These are phyloP conservation scores for Penicillium sp. DNA, from an alignment of 2,329 filamentous ascomycete species.

Conservation along the genomic window DNA sequence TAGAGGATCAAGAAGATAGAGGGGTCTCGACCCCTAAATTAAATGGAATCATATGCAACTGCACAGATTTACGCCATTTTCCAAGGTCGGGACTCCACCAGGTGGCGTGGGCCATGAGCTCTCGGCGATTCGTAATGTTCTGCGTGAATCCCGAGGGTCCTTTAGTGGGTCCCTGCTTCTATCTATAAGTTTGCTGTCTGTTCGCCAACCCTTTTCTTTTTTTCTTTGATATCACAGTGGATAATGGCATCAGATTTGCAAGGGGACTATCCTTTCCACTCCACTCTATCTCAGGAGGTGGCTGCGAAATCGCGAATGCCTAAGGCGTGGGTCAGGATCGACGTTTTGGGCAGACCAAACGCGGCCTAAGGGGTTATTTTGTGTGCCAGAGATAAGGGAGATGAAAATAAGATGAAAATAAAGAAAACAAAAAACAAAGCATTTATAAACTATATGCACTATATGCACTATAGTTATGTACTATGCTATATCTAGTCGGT, in stretches of 20 bases:
- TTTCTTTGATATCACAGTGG: neutral
- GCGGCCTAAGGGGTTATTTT: constrained; percentile 1
- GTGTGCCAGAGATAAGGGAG: neutral
- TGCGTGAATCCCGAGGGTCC: neutral
- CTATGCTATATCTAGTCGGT: neutral
- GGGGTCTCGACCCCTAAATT: neutral
- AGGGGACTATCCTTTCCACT: neutral
- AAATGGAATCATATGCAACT: constrained; percentile 3
- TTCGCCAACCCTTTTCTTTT: neutral
- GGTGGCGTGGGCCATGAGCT: constrained; percentile 11
- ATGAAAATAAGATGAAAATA: neutral
- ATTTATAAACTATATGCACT: neutral
- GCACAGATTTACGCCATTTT: constrained; percentile 2
- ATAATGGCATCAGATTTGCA: neutral
- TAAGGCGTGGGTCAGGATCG: constrained; percentile 1
- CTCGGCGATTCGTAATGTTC: constrained; percentile 18
- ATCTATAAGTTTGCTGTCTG: constrained; percentile 15
- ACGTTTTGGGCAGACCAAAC: neutral
- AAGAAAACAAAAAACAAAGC: neutral
- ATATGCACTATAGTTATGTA: no score
- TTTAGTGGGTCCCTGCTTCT: constrained; percentile 16
- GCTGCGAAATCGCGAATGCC: neutral
- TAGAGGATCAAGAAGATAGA: neutral
- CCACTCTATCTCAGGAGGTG: constrained; percentile 3
- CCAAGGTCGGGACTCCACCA: neutral